Conservation (phyloP, 164 flowering plant species). For the Stephania japonica region DNA sequence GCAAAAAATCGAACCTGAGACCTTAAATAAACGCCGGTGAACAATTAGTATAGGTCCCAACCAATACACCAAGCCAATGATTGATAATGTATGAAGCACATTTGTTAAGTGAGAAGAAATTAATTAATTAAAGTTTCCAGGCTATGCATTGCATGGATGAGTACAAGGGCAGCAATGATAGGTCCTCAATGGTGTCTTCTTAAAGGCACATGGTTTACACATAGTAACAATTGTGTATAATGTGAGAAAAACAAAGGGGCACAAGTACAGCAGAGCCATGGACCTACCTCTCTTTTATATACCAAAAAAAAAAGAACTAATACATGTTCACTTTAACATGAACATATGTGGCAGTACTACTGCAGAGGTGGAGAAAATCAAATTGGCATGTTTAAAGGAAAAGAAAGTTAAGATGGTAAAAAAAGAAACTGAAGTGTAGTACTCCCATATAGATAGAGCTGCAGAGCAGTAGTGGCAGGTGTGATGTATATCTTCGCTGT, state of each 20-base stretch:
- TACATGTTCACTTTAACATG: not conserved
- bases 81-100: too few species aligned
- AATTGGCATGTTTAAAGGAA: constrained; percentile 8
- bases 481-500: not conserved
- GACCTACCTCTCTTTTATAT: not conserved
- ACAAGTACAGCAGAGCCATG: not conserved
- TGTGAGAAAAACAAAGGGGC: not conserved
- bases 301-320: not conserved
- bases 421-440: not conserved
- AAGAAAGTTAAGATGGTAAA: not conserved
- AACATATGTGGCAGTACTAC: not conserved
- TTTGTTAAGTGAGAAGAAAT: too few species aligned
- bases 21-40: too few species aligned
- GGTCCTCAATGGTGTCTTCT: not conserved
- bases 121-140: too few species aligned
- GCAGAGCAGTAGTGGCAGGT: not conserved
- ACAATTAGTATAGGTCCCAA: too few species aligned
- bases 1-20: too few species aligned
- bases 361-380: constrained; percentile 2
- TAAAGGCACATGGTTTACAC: not conserved
- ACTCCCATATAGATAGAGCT: not conserved
- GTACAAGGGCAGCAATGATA: not conserved
- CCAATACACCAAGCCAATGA: too few species aligned
- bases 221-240: not conserved
- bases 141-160: too few species aligned